A percentile compares a stretch with the other conserved stretches of the same genome.
phyloP scores from a whole-genome alignment of 306 rosid species.

The Cucurbita moschata region DNA sequence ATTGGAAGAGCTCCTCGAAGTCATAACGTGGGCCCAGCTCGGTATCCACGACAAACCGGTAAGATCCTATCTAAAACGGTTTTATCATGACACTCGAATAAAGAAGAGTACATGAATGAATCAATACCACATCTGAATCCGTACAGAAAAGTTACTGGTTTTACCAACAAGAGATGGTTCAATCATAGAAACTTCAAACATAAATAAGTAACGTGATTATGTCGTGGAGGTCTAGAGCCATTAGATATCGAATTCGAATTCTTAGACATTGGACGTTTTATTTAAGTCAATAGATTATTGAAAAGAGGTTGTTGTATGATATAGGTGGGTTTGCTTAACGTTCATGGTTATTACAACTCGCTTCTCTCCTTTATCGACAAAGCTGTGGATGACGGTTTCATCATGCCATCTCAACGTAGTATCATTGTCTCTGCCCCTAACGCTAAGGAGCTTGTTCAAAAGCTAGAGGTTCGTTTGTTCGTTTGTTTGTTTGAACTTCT shows the following conservation, averaged over 20 bases:
- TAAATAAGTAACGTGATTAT: too few relatives aligned
- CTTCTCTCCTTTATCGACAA: slow-evolving; percentile 21
- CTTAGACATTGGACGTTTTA: too few relatives aligned
- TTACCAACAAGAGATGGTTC: too few relatives aligned
- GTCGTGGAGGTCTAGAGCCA: too few relatives aligned
- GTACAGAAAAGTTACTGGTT: too few relatives aligned
- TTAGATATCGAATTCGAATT: too few relatives aligned
- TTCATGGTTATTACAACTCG: slow-evolving; percentile 16
- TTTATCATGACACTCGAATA: too few relatives aligned
- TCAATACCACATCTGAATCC: too few relatives aligned
- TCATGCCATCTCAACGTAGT: slow-evolving; percentile 15
- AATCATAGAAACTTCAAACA: too few relatives aligned
- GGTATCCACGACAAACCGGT: slow-evolving; percentile 25
- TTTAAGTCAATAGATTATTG: too few relatives aligned
- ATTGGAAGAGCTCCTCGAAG: slow-evolving; percentile 22
- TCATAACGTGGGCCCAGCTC: slow-evolving; percentile 22
- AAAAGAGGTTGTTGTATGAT: not conserved
- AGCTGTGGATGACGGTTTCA: slow-evolving; percentile 20
- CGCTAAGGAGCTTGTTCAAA: slow-evolving; percentile 13
- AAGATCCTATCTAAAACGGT: not conserved
- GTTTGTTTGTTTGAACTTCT: too few relatives aligned
- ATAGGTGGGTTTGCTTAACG: slow-evolving; percentile 22
- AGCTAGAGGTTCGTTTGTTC: slow-evolving; percentile 8
- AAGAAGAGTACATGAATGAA: too few relatives aligned
- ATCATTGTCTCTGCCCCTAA: slow-evolving; percentile 16